Evolutionary conservation across 495 filamentous ascomycete genomes (phyloP).

Genomic region (Penicillium chermesinum): DNA sequence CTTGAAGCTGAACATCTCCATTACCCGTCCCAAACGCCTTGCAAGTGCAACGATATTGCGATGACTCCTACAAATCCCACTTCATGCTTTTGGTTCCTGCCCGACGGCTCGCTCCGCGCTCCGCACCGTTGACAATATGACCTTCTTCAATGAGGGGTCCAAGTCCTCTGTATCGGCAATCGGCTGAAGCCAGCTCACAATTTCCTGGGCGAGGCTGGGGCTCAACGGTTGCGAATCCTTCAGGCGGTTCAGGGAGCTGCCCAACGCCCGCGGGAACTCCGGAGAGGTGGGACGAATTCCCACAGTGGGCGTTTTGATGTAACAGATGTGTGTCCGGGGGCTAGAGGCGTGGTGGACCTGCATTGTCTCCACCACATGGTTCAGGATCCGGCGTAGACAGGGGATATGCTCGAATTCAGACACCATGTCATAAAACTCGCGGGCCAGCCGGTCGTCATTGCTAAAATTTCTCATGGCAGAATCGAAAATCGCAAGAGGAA

Average conservation of each 20-base stretch:
- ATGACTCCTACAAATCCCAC: neutral
- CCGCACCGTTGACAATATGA: constrained; percentile 53
- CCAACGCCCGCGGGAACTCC: constrained; percentile 68
- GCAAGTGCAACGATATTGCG: constrained; percentile 11
- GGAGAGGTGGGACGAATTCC: constrained; percentile 58
- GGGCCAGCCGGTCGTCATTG: constrained; percentile 55
- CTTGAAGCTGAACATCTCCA: neutral
- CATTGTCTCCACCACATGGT: constrained; percentile 67
- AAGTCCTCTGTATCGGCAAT: constrained; percentile 53
- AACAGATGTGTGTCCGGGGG: constrained; percentile 59
- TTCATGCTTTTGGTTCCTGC: constrained; percentile 1
- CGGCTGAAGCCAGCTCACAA: constrained; percentile 54
- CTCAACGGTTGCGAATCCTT: constrained; percentile 31
- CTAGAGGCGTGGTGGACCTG: constrained; percentile 52
- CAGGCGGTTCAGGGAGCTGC: constrained; percentile 57
- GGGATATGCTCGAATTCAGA: constrained; percentile 58
- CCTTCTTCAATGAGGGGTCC: constrained; percentile 62
- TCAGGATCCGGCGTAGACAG: constrained; percentile 62
- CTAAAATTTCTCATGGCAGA: constrained; percentile 72
- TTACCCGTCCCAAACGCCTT: constrained; percentile 20
- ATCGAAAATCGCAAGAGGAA: constrained; percentile 90
- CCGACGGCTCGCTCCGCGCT: constrained; percentile 32
- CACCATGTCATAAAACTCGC: constrained; percentile 76
- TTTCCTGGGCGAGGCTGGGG: constrained; percentile 46
- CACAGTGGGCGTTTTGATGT: constrained; percentile 63